Evolutionary conservation across 257 asterid genomes (phyloP), one percentile per base, ranked within the genome.

Genomic region (Scutellaria minor): DNA sequence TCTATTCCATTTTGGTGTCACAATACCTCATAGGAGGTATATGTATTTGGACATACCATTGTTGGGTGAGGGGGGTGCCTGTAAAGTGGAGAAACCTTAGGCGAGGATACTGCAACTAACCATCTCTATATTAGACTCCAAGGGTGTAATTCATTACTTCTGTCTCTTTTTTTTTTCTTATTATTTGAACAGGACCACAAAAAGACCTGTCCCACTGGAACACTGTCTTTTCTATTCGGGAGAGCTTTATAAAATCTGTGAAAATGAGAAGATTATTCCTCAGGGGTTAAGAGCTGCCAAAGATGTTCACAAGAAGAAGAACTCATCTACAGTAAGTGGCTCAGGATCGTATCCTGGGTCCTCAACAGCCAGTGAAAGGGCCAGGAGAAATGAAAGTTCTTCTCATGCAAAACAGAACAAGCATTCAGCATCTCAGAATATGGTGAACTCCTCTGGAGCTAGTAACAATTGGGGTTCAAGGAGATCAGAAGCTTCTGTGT

Each of bases 181-280:
- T 22, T 18, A 62, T 48, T 64, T 68, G 35, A 83, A 68, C 90
- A 94, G 99, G 90, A 95, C 99, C 35, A 87, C 96, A 14, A 92
- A 83, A 87, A 83, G 99, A 83, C 99, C 99, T 65, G 99, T 95
- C 73, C 99, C 99, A 10, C 82, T 95, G 88, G 99, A 95, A 81
- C 99, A 95, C 72, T 89, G 92, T 78, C 88, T 95, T 70, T 95
- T 92, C 79, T 90, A 85, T 74, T 88, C 96, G 42, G 98, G 97
- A 78, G 99, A 95, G 84, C 92, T 92, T 71, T 95, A 88, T 80
- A 88, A 83, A 74, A 84, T 92, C 75, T 95, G 98, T 79, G 99
- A 95, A 81, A 86, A 90, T 77, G 99, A 95, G 74, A 72, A 72
- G 75, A 88, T 95, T 71, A 75, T 90, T 79, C 86, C 89, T 24